Evolutionary conservation across 768 basidiomycete genomes (phyloP).

Genomic region (Macrolepiota albuminosa): DNA sequence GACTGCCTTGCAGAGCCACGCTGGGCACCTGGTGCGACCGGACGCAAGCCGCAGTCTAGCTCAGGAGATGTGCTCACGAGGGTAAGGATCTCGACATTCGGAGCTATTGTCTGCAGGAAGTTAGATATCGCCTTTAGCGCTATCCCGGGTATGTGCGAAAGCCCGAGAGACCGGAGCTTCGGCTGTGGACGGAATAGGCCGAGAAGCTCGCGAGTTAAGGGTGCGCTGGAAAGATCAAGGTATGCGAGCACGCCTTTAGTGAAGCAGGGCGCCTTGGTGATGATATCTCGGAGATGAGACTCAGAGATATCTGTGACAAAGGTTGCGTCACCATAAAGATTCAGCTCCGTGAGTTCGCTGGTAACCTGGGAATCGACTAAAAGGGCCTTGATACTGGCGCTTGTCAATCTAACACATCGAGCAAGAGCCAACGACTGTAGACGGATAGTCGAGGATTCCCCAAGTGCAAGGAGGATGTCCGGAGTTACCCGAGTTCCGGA

Average conservation of each 20-base stretch:
- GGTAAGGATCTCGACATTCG: constrained; percentile 82
- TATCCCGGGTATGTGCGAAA: constrained; percentile 79
- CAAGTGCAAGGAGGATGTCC: constrained; percentile 67
- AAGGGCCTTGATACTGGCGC: constrained; percentile 71
- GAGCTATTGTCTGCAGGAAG: constrained; percentile 66
- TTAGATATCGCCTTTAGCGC: constrained; percentile 57
- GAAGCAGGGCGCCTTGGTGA: constrained; percentile 79
- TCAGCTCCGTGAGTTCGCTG: constrained; percentile 64
- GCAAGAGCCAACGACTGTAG: constrained; percentile 80
- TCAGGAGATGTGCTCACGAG: constrained; percentile 74
- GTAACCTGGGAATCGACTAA: constrained; percentile 66
- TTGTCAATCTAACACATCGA: constrained; percentile 80
- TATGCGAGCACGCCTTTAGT: constrained; percentile 69
- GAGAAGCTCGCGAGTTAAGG: constrained; percentile 55
- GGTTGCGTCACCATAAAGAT: constrained; percentile 85
- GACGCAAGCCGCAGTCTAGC: constrained; percentile 51
- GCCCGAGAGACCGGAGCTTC: constrained; percentile 79
- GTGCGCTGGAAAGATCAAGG: constrained; percentile 85
- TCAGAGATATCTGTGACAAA: constrained; percentile 68
- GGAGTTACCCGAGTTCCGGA: constrained; percentile 83
- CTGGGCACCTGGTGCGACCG: constrained; percentile 23
- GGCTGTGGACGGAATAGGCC: constrained; percentile 59
- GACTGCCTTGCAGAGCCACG: constrained; percentile 58
- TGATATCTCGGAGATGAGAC: constrained; percentile 61
- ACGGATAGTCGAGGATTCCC: constrained; percentile 56